Evolutionary conservation across 2,329 filamentous ascomycete genomes (phyloP), one percentile per base, ranked within the genome.

Genomic region (Alternaria brassicae): DNA sequence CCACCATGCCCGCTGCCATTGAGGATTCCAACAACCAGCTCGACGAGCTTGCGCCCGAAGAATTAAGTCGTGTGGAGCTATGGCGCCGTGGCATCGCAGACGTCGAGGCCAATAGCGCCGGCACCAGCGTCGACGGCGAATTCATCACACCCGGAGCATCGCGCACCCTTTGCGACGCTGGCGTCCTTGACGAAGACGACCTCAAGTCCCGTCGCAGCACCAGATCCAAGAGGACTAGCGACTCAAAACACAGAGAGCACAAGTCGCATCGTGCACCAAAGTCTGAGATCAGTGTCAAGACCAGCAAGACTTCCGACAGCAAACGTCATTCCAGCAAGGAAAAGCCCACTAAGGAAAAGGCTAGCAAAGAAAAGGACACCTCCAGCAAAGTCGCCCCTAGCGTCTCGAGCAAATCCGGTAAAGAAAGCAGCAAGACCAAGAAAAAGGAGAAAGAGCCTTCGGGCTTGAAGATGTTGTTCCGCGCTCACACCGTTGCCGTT

Each of bases 51-150:
- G 79, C 86, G 61, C 83, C 86, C 23, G 74, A 78, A 12, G 83
- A 87, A 44, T 76, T 87, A n/a, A 83, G 82, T 67, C 79, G 81
- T 13, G 87, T 89, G 44, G 87, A 89, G 68, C 78, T 80, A 57
- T 89, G 87, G 87, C 82, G 87, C 48, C 82, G 87, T 30, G 87
- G 87, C 19, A 88, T 89, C 41, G 84, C 86, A 4, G 86, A 88
- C 54, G 79, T 80, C 15, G 83, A 84, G 62, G 83, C 81, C 5
- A 71, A 78, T 7, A 86, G 83, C 66, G 65, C 81, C 6, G 86
- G 84, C 23, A 88, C 86, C 4, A 88, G 84, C 27, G 86, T 89
- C 12, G 87, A 89, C 51, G 87, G 86, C 56, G 87, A 89, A 69
- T 88, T 88, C 73, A 85, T 89, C 72, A 89, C 87, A 3, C 86